Base-by-base conservation (phyloP, 148 eudicot genomes). In the Fallopia convolvulus region DNA sequence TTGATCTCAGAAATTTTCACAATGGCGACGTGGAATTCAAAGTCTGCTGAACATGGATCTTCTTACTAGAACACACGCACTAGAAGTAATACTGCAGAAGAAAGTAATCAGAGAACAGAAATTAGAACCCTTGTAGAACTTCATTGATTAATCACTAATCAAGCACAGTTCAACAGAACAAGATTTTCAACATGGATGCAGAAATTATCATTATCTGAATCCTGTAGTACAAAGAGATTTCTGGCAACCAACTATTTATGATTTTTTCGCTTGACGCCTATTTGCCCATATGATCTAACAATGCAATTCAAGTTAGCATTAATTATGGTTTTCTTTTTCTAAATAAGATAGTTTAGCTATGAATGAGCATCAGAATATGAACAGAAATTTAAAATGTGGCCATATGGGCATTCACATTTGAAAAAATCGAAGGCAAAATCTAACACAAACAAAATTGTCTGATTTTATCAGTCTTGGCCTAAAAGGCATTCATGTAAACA, bases 51-150 rank as follows among this genome's bases (percentile, higher is more conserved):
- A 30, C 11, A 44, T 6, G 52, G 52, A 46, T 73, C 48, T 55
- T 71, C 77, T 49, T 56, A 72, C 77, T 76, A 85, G 71, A 82
- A 80, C 58, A 80, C 79, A 74, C 75, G 79, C 66, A 85, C 9
- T 12, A 78, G 72, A 66, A 83, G 76, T 53, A 85, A 58, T 15
- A 83, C 88, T 85, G 88, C 88, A 83, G 65, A 74, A n/a, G 55
- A 15, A 77, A 78, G 68, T 2, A 78, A 36, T 33, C 49, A 36
- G 1, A 41, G 46, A 73, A 23, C n/a, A 47, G 70, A 77, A 44
- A 17, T 74, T 30, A 49, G 7, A 14, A 74, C 9, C 15, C 58
- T n/a, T 30, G 53, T 17, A 46, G 41, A 71, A 33, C 30, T 63
- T 65, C 7, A 58, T 58, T 7, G 9, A 58, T 21, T 21, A 1